phyloP scores from a whole-genome alignment of 78 protist species.

The Dictyostelium intermedium region DNA sequence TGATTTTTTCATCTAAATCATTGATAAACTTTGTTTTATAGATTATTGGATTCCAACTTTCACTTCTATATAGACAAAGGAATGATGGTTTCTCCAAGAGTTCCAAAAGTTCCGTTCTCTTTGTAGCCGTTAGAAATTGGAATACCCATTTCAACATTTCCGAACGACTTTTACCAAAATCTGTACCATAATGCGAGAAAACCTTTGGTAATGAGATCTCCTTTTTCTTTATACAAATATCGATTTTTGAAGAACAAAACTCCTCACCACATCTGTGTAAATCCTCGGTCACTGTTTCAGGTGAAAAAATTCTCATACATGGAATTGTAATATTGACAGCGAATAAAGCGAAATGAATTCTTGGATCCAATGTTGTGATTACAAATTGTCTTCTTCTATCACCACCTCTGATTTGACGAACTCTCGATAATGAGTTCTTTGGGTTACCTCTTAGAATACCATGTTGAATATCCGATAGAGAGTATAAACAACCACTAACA shows the following conservation, averaged over 20 bases:
- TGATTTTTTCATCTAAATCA: slow-evolving; percentile 19
- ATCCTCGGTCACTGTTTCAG: slow-evolving; percentile 28
- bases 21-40: slow-evolving; percentile 58
- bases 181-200: slow-evolving; percentile 76
- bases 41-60: slow-evolving; percentile 77
- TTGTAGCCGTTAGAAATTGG: slow-evolving; percentile 32
- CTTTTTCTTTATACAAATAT: slow-evolving; percentile 70
- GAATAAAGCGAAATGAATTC: slow-evolving; percentile 60
- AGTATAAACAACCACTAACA: slow-evolving; percentile 37
- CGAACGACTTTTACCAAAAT: slow-evolving; percentile 53
- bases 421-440: slow-evolving; percentile 47
- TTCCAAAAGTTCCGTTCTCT: slow-evolving; percentile 48
- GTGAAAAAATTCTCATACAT: slow-evolving; percentile 42
- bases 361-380: slow-evolving; percentile 41
- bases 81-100: slow-evolving; percentile 61
- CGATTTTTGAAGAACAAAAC: slow-evolving; percentile 52
- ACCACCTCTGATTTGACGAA: slow-evolving; percentile 62
- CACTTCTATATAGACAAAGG: slow-evolving; percentile 50
- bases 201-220: slow-evolving; percentile 56
- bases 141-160: slow-evolving; percentile 74
- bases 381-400: slow-evolving; percentile 49
- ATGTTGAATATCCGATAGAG: slow-evolving; percentile 51
- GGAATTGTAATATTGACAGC: slow-evolving; percentile 53
- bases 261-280: slow-evolving; percentile 65
- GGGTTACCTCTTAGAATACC: slow-evolving; percentile 56